Percentiles rank a stretch among this genome's conserved stretches.
Conservation (phyloP, 106 monocot genomes). For the Platanthera guangdongensis region DNA sequence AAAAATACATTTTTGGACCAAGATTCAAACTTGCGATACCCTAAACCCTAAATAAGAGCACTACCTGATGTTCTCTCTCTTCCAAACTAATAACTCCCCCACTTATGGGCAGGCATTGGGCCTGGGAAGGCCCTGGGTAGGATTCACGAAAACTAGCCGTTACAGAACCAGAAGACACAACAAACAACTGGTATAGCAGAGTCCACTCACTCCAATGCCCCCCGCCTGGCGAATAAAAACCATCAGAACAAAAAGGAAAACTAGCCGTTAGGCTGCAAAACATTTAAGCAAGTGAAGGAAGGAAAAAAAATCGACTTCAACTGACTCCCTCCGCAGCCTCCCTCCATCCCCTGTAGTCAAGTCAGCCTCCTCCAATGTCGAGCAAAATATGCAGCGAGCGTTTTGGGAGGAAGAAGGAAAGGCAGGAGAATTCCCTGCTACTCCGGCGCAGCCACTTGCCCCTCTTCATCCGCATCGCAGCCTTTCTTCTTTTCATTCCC, state of each 20-base stretch:
- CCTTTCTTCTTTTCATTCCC: neutral
- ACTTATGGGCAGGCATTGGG: neutral
- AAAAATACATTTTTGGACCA: too few relatives aligned
- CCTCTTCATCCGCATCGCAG: neutral
- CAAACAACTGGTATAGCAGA: neutral
- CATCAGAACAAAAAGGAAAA: neutral
- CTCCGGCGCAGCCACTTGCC: neutral
- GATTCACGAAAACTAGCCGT: slow-evolving; percentile 4
- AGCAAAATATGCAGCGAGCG: slow-evolving; percentile 1
- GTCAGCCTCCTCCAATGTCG: neutral
- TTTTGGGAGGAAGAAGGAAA: neutral
- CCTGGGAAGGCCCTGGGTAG: neutral
- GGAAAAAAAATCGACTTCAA: neutral
- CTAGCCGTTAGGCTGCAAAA: slow-evolving; percentile 3
- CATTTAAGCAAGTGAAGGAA: neutral
- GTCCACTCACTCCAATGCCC: neutral
- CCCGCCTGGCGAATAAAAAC: neutral
- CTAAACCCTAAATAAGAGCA: too few relatives aligned
- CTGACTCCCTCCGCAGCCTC: neutral
- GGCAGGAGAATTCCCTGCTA: neutral
- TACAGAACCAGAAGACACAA: neutral
- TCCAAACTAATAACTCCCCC: too few relatives aligned
- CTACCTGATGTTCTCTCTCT: too few relatives aligned
- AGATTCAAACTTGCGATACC: too few relatives aligned
- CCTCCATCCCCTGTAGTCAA: neutral